Percentiles rank a stretch among this genome's conserved stretches.
Conservation (phyloP, 106 monocot species). For the Ottelia alismoides region DNA sequence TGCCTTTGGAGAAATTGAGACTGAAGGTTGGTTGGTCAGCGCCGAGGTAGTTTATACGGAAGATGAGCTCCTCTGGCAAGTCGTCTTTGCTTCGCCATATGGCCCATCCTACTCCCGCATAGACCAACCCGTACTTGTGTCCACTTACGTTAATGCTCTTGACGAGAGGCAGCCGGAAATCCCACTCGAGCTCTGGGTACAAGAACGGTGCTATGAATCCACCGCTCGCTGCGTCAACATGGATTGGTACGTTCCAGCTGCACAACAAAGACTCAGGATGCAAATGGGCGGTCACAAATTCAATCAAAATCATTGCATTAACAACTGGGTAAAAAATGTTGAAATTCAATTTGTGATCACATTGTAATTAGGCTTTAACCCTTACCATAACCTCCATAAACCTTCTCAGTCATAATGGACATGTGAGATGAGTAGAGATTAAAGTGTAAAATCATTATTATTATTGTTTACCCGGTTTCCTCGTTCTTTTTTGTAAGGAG, state of each 20-base stretch:
- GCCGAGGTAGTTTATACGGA: constrained; percentile 91
- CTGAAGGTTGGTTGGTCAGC: constrained; percentile 88
- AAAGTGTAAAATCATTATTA: neutral
- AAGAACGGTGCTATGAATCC: constrained; percentile 84
- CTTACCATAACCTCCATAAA: neutral
- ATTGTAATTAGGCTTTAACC: neutral
- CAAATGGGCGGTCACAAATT: no score
- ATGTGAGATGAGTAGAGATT: no score
- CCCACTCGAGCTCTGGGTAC: constrained; percentile 82
- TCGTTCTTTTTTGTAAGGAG: constrained; percentile 68
- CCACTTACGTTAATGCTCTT: constrained; percentile 94
- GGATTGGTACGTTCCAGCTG: constrained; percentile 74
- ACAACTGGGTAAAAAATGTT: no score
- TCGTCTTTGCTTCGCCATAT: constrained; percentile 76
- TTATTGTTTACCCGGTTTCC: constrained; percentile 45
- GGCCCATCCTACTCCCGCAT: constrained; percentile 81
- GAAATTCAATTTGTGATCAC: no score
- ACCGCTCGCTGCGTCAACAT: constrained; percentile 80
- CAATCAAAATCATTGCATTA: no score
- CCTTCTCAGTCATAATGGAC: neutral
- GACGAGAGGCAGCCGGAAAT: constrained; percentile 67
- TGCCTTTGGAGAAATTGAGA: constrained; percentile 90
- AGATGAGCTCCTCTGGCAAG: constrained; percentile 85
- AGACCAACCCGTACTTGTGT: constrained; percentile 92
- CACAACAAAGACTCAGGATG: no score